Percentiles rank a stretch among this genome's conserved stretches.
Conservation (phyloP, 176 grass and related monocot genomes). For the Eremochloa ophiuroides region DNA sequence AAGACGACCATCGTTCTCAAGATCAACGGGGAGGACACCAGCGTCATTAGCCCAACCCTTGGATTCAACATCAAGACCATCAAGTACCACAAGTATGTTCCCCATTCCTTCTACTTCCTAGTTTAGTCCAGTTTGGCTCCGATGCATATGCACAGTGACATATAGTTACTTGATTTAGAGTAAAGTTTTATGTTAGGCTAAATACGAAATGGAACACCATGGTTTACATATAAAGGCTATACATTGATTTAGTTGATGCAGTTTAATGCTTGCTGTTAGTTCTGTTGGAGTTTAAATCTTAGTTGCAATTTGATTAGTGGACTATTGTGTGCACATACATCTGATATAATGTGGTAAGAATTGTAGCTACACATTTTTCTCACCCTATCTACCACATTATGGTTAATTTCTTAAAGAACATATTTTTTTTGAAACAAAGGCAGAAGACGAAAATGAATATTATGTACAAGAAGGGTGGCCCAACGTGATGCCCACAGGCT, state of each 20-base stretch:
- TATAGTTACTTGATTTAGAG: not conserved
- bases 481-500: no score
- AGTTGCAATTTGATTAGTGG: not conserved
- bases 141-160: not conserved
- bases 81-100: constrained; percentile 74
- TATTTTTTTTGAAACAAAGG: no score
- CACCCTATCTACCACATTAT: not conserved
- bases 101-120: not conserved
- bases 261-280: not conserved
- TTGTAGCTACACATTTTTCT: not conserved
- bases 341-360: not conserved
- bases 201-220: not conserved
- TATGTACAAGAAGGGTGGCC: no score
- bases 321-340: not conserved
- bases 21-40: constrained; percentile 84
- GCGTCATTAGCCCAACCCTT: constrained; percentile 87
- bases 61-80: constrained; percentile 98
- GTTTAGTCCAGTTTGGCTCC: not conserved
- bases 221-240: not conserved
- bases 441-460: no score
- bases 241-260: not conserved
- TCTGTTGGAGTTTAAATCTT: not conserved
- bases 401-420: not conserved
- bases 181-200: not conserved
- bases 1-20: constrained; percentile 91